These are phyloP conservation scores for Trichocomaceae sp. DNA, from an alignment of 2,329 filamentous ascomycete species.

Conservation along the genomic window DNA sequence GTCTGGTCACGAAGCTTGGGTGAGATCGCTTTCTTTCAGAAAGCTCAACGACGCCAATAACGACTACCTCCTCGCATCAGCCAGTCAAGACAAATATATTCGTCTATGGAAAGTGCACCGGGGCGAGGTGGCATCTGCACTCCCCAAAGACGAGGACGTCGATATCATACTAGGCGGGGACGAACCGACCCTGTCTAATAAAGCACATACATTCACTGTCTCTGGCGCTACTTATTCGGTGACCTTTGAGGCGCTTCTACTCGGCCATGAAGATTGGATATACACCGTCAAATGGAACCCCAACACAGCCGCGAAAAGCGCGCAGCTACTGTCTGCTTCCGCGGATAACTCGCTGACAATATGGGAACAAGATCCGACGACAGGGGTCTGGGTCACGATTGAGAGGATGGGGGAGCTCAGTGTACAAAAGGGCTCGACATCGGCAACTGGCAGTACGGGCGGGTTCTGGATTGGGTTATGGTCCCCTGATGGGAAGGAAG, in stretches of 20 bases:
- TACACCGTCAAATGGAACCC: conserved; percentile 76
- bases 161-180: conserved; percentile 33
- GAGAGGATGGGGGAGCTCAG: conserved; percentile 89
- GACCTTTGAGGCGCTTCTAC: conserved; percentile 85
- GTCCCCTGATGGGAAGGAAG: conserved; percentile 67
- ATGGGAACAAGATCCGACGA: conserved; percentile 77
- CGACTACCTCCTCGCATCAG: conserved; percentile 79
- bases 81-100: conserved; percentile 96
- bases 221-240: conserved; percentile 62
- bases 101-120: conserved; percentile 81
- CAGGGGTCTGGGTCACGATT: conserved; percentile 84
- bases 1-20: conserved; percentile 89
- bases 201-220: conserved; percentile 68
- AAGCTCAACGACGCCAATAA: conserved; percentile 51
- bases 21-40: conserved; percentile 71
- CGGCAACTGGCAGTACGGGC: conserved; percentile 89
- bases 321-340: conserved; percentile 79
- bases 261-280: conserved; percentile 98
- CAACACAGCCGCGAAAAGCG: conserved; percentile 40
- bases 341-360: conserved; percentile 92
- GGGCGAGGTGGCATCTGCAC: conserved; percentile 58
- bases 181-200: conserved; percentile 77
- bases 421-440: conserved; percentile 89
- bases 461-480: conserved; percentile 96
- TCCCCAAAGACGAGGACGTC: conserved; percentile 30